Evolutionary conservation across 1,284 basidiomycete genomes (phyloP), one percentile per base, ranked within the genome.

Genomic region (Naganishia albida): DNA sequence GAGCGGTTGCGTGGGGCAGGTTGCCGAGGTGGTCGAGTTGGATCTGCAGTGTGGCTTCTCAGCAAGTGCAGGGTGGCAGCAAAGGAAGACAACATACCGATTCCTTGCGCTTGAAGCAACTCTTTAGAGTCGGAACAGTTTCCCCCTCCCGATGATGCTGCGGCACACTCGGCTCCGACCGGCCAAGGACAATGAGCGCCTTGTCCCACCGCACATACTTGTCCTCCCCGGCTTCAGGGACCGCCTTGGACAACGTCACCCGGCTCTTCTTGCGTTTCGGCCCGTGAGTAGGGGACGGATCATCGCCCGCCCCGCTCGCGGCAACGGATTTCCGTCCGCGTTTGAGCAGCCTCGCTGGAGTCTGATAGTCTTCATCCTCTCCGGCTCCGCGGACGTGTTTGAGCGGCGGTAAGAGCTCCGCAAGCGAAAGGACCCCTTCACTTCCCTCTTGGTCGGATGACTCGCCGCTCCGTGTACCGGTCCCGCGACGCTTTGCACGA

Each of bases 291-390:
- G 43, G 64, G 52, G 81, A 62, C 81, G 74, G 65, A 78, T 75
- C 60, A 77, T 70, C 62, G 72, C 68, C 78, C 78, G 74, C 53
- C 15, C 66, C 78, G 80, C 43, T 74, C 65, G 49, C 75, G 74
- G 63, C 75, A 78, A 42, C 81, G 80, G 26, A 81, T 73, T 67
- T 78, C 55, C 72, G 72, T 7, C 65, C 57, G 25, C 72, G 70
- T 59, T 77, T 77, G 6, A 59, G 48, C 10, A 72, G 72, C 60
- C 74, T 59, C 12, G 80, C 80, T 0, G 86, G 89, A 2, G 87
- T 88, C 72, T 83, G 82, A 71, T 89, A 93, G 69, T 91, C 90
- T 70, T 88, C 89, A 42, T 90, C 89, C 20, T 92, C 90, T 1
- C 90, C 89, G 6, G 89, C 85, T 12, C 87, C 88, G 70, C 85